Conservation (phyloP, 83 land plant genomes). For the Diphasiastrum complanatum region DNA sequence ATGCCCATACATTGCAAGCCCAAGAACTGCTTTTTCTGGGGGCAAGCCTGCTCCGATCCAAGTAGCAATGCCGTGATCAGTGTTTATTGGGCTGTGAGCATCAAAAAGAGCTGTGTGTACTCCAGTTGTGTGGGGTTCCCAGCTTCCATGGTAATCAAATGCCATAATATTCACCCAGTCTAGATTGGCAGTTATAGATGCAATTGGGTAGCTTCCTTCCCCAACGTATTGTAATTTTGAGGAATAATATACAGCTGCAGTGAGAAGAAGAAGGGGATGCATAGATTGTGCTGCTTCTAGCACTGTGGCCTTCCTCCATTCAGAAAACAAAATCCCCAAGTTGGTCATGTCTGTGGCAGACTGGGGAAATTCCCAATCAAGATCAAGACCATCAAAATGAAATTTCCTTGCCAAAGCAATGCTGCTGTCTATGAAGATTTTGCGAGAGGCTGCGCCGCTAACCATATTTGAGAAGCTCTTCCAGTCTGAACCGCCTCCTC, state of each 20-base stretch:
- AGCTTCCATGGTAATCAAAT: no score
- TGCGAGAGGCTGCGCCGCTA: background rate
- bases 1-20: constrained; percentile 14
- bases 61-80: background rate
- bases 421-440: constrained; percentile 1
- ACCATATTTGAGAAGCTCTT: background rate
- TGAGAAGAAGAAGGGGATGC: background rate
- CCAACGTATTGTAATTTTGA: background rate
- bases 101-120: constrained; percentile 10
- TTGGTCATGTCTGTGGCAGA: constrained; percentile 1
- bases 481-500: background rate
- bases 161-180: constrained; percentile 9
- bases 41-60: background rate
- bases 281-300: background rate
- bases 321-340: constrained; percentile 2
- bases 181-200: background rate
- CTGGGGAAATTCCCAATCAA: constrained; percentile 8
- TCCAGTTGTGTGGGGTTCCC: constrained; percentile 4
- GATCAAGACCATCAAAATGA: constrained; percentile 9
- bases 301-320: constrained; percentile 2
- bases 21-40: constrained; percentile 5
- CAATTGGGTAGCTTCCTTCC: constrained; percentile 1
- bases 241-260: constrained; percentile 8
- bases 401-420: background rate
- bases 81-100: background rate